Base-by-base conservation (phyloP, 1,284 basidiomycete genomes). In the Tylopilus sp. region DNA sequence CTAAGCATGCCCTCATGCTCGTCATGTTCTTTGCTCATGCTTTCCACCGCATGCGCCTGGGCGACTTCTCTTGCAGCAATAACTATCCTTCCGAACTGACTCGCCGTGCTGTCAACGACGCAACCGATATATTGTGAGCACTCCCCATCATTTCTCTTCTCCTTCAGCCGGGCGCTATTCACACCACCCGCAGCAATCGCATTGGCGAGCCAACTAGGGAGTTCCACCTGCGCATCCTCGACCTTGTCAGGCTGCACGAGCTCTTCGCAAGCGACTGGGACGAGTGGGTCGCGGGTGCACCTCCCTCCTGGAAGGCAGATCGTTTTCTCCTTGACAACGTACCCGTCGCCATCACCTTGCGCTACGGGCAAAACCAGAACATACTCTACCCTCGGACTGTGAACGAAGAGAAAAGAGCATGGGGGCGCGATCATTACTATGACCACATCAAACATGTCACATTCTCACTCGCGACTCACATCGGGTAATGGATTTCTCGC, bases 1-100 rank as follows among this genome's bases (percentile, higher is more conserved):
- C n/a, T n/a, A 16, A 49, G 16, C 61, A 62, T 39, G 7, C 38
- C 1, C 16, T 49, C 7, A 62, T 62, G 55, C 16, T 62, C 9
- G 19, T 62, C 32, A 62, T 57, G 58, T 60, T 60, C 33, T 26
- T 60, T 26, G 51, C 36, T n/a, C n/a, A n/a, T n/a, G n/a, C n/a
- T n/a, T n/a, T n/a, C n/a, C n/a, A n/a, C n/a, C n/a, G n/a, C n/a
- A n/a, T n/a, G n/a, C n/a, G n/a, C n/a, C n/a, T n/a, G n/a, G n/a
- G n/a, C n/a, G n/a, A n/a, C n/a, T n/a, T n/a, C n/a, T n/a, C n/a
- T n/a, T n/a, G n/a, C n/a, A n/a, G n/a, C n/a, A n/a, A n/a, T n/a
- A n/a, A n/a, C n/a, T n/a, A n/a, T n/a, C n/a, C n/a, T n/a, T n/a
- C n/a, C n/a, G n/a, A n/a, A n/a, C 58, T 60, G 8, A 38, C 33